Conservation (phyloP, 139 green algal species). For the Yamagishiella unicocca region DNA sequence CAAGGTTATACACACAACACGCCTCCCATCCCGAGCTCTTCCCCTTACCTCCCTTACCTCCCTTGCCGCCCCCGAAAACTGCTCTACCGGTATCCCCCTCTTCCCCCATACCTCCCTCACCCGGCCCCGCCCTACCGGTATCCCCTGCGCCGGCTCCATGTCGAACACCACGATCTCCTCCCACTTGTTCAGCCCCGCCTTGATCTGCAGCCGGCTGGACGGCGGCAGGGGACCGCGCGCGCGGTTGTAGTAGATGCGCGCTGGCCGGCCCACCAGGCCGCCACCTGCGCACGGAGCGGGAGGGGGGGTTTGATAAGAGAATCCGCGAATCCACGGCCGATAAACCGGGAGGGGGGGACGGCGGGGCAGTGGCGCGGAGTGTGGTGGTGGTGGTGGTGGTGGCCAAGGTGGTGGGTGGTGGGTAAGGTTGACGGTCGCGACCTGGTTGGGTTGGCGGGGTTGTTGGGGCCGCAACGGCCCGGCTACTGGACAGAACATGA, state of each 20-base stretch:
- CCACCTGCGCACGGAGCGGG: not conserved
- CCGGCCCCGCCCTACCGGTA: slow-evolving; percentile 40
- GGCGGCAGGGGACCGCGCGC: slow-evolving; percentile 66
- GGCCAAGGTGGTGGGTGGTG: too few species aligned
- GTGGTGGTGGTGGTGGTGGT: not conserved
- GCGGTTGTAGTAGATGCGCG: slow-evolving; percentile 82
- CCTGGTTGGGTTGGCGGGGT: too few species aligned
- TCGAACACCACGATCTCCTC: slow-evolving; percentile 70
- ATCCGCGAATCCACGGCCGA: too few species aligned
- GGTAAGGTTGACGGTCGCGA: not conserved
- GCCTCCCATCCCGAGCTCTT: too few species aligned
- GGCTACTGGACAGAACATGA: not conserved
- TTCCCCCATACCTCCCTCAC: not conserved
- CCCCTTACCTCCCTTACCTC: not conserved
- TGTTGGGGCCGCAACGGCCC: not conserved
- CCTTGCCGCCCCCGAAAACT: too few species aligned
- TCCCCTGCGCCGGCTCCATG: slow-evolving; percentile 60
- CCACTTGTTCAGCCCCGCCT: slow-evolving; percentile 89
- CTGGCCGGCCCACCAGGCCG: not conserved
- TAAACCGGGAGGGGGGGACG: too few species aligned
- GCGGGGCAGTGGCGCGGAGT: not conserved
- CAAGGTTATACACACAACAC: too few species aligned
- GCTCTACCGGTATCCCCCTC: too few species aligned
- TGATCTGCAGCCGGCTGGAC: slow-evolving; percentile 58
- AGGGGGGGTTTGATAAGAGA: too few species aligned